A percentile compares a stretch with the other conserved stretches of the same genome.
These are phyloP conservation scores for Tetraselmis chui DNA, from an alignment of 139 green algal species.

Conservation along the genomic window DNA sequence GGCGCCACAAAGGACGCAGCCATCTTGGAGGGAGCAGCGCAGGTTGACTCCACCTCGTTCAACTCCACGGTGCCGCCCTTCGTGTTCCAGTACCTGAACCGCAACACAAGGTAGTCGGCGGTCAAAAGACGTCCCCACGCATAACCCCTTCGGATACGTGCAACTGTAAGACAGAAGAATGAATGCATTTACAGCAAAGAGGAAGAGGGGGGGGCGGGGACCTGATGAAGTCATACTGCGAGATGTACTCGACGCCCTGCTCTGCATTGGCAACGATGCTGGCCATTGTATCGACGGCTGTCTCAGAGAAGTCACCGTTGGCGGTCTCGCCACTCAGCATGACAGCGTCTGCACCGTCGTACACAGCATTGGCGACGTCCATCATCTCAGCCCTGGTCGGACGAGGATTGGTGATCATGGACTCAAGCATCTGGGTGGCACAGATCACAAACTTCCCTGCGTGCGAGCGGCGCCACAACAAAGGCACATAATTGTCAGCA, in stretches of 20 bases:
- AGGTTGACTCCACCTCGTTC: background rate
- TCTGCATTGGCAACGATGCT: constrained; percentile 48
- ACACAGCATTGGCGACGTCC: constrained; percentile 50
- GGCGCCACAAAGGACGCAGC: background rate
- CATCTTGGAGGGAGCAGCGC: background rate
- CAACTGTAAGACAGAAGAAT: too few species aligned
- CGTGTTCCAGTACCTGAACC: background rate
- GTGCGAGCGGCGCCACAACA: too few species aligned
- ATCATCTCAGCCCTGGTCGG: constrained; percentile 57
- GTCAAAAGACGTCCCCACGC: too few species aligned
- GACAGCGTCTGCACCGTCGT: constrained; percentile 42
- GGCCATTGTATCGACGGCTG: constrained; percentile 31
- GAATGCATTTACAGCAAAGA: too few species aligned
- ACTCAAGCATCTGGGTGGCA: constrained; percentile 66
- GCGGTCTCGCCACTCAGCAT: constrained; percentile 52
- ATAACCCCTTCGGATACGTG: too few species aligned
- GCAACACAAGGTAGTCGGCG: background rate
- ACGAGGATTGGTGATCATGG: constrained; percentile 48
- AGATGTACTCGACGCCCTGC: constrained; percentile 2
- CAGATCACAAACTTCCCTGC: constrained; percentile 51
- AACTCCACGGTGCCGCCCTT: background rate
- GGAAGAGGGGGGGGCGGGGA: too few species aligned
- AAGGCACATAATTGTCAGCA: too few species aligned
- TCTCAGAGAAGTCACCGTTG: constrained; percentile 39
- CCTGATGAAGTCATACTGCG: background rate